Conservation (phyloP, 2,329 filamentous ascomycete species). For the Sclerotinia subarctica region DNA sequence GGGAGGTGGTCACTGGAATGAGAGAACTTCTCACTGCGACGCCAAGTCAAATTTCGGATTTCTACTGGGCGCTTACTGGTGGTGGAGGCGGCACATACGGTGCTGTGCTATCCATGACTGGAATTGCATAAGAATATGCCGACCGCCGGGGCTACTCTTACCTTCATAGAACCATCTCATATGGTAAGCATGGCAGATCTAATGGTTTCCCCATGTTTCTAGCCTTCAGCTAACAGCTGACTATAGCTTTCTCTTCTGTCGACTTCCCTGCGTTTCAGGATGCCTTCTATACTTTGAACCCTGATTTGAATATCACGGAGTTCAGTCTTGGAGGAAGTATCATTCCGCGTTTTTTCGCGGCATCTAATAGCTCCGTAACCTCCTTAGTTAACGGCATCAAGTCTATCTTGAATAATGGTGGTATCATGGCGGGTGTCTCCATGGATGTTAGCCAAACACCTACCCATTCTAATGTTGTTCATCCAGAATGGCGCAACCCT, state of each 20-base stretch:
- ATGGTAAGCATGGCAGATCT: slow-evolving; percentile 2
- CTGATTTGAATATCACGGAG: slow-evolving; percentile 12
- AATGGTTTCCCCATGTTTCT: not conserved
- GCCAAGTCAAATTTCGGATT: slow-evolving; percentile 47
- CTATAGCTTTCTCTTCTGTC: not conserved
- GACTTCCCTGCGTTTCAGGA: slow-evolving; percentile 18
- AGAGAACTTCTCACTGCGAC: slow-evolving; percentile 49
- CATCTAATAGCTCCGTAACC: not conserved
- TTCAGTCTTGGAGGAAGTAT: slow-evolving; percentile 20
- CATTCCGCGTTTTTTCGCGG: slow-evolving; percentile 16
- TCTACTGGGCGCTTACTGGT: slow-evolving; percentile 61
- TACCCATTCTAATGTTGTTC: slow-evolving; percentile 2
- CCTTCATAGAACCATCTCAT: slow-evolving; percentile 10
- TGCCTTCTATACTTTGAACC: slow-evolving; percentile 13
- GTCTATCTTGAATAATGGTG: slow-evolving; percentile 13
- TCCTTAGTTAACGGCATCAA: slow-evolving; percentile 13
- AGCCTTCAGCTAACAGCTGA: not conserved
- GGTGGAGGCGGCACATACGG: slow-evolving; percentile 59
- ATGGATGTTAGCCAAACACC: slow-evolving; percentile 14
- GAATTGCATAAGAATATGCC: slow-evolving; percentile 47
- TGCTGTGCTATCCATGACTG: slow-evolving; percentile 52
- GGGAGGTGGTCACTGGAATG: slow-evolving; percentile 51
- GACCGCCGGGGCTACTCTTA: slow-evolving; percentile 24
- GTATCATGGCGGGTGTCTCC: slow-evolving; percentile 16
- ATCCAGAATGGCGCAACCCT: slow-evolving; percentile 18